phyloP scores from a whole-genome alignment of 805 yeast genomes.

The Ogataea siamensis region DNA sequence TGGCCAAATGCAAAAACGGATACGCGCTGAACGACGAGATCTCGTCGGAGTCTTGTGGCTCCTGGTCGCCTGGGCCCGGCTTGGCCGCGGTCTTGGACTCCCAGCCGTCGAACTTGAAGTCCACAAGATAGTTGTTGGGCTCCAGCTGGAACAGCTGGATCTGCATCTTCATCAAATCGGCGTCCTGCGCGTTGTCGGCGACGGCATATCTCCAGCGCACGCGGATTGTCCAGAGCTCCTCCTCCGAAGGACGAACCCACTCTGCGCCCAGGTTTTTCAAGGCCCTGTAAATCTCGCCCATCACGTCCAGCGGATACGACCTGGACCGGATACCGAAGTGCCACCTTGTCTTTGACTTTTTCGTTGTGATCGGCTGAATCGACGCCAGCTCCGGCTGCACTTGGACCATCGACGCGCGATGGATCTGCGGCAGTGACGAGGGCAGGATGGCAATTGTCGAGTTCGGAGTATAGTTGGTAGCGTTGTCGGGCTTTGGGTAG shows the following conservation, averaged over 20 bases:
- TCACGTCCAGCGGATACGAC: conserved; percentile 94
- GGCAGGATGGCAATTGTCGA: conserved; percentile 92
- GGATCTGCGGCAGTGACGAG: conserved; percentile 90
- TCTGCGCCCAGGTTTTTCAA: conserved; percentile 92
- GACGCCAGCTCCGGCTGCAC: conserved; percentile 32
- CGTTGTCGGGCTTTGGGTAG: conserved; percentile 25
- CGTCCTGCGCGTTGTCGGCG: conserved; percentile 25
- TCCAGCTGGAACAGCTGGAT: conserved; percentile 94
- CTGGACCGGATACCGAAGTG: conserved; percentile 97
- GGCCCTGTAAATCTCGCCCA: conserved; percentile 97
- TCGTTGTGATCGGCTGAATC: conserved; percentile 52
- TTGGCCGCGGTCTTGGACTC: conserved; percentile 49
- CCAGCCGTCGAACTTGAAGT: conserved; percentile 98
- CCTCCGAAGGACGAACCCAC: conserved; percentile 94
- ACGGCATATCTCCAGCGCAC: conserved; percentile 86
- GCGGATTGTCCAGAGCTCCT: conserved; percentile 92
- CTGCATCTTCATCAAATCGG: conserved; percentile 93
- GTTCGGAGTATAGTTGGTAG: conserved; percentile 51
- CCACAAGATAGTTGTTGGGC: conserved; percentile 93
- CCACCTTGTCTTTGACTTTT: conserved; percentile 94
- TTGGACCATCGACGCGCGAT: conserved; percentile 82
- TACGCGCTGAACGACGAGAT: conserved; percentile 92
- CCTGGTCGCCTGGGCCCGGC: conserved; percentile 33
- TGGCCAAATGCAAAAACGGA: conserved; percentile 90
- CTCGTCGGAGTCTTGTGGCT: conserved; percentile 53